A percentile compares a stretch with the other conserved stretches of the same genome.
Conservation (phyloP, 768 basidiomycete species). For the Trametes coccinea region DNA sequence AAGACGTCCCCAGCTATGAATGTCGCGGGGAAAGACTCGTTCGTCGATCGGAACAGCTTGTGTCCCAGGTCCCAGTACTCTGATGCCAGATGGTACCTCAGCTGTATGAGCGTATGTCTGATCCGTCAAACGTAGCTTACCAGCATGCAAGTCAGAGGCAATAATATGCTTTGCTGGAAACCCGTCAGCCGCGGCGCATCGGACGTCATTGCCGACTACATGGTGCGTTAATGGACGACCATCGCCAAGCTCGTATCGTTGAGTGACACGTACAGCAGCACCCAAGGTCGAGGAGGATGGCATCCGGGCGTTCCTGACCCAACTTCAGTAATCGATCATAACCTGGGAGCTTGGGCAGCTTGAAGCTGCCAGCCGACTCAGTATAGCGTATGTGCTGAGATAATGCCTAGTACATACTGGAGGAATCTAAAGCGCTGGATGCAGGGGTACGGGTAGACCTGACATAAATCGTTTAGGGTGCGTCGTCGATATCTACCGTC, state of each 20-base stretch:
- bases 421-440: constrained; percentile 25
- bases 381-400: neutral
- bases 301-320: constrained; percentile 35
- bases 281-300: constrained; percentile 43
- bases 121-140: constrained; percentile 19
- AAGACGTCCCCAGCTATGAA: constrained; percentile 61
- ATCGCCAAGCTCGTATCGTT: too few species aligned
- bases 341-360: constrained; percentile 20
- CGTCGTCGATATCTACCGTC: too few species aligned
- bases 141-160: constrained; percentile 36
- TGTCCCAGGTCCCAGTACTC: constrained; percentile 67
- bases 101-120: neutral
- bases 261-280: constrained; percentile 38
- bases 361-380: constrained; percentile 10
- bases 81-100: constrained; percentile 21
- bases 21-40: constrained; percentile 50
- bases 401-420: neutral
- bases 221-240: neutral
- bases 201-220: constrained; percentile 41
- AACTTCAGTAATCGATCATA: constrained; percentile 33
- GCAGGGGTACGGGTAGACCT: constrained; percentile 30
- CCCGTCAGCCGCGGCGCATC: constrained; percentile 41
- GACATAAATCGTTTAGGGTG: too few species aligned
- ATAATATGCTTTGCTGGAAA: constrained; percentile 40
- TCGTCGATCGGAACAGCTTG: constrained; percentile 54